These are phyloP conservation scores for Trichosanthes truncata DNA, from an alignment of 306 rosid species.

Conservation along the genomic window DNA sequence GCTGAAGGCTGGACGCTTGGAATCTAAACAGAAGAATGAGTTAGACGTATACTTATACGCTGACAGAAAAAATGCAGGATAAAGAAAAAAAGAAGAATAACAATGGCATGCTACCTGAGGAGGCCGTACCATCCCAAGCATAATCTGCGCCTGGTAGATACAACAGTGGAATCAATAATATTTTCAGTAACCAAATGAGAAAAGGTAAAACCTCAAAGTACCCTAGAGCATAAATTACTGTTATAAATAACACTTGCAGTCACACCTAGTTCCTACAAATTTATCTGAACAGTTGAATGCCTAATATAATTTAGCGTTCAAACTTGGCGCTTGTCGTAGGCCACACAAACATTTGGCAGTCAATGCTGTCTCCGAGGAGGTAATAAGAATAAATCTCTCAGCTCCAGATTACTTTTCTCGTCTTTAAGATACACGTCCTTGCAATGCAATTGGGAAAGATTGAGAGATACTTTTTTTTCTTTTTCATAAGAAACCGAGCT, in stretches of 20 bases:
- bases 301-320: neutral
- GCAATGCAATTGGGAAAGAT: neutral
- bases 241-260: neutral
- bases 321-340: neutral
- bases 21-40: conserved; percentile 29
- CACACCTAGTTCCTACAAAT: neutral
- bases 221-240: neutral
- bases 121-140: conserved; percentile 98
- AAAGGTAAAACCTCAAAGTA: neutral
- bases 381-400: neutral
- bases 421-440: neutral
- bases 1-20: conserved; percentile 61
- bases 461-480: neutral
- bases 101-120: conserved; percentile 54
- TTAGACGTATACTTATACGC: conserved; percentile 4
- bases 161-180: conserved; percentile 11
- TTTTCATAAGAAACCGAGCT: too few species aligned
- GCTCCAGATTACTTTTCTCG: neutral
- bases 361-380: neutral
- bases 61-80: conserved; percentile 9
- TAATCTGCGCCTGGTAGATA: conserved; percentile 74
- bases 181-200: conserved; percentile 1
- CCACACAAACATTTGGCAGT: neutral
- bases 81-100: neutral
- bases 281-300: neutral